A percentile compares a stretch with the other conserved stretches of the same genome.
These are phyloP conservation scores for Plasmodium fragile DNA, from an alignment of 169 alveolate genomes.

Conservation along the genomic window DNA sequence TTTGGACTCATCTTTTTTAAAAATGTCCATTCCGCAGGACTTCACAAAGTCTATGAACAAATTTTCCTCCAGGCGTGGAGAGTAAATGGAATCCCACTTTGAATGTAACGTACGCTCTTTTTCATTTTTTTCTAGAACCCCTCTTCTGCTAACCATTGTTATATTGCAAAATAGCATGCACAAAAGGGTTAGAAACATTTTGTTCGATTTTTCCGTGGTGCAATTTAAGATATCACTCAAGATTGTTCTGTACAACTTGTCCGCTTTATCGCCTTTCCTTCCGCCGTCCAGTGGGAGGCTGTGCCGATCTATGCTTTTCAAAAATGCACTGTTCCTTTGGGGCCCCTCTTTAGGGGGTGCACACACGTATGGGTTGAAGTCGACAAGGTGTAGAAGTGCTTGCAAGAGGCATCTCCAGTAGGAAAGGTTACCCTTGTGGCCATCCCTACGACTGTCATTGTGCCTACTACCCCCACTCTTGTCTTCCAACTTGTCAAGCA, in stretches of 20 bases:
- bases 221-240: constrained; percentile 11
- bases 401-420: not conserved
- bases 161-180: constrained; percentile 40
- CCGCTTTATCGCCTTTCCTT: not conserved
- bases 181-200: constrained; percentile 36
- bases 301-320: not conserved
- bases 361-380: not conserved
- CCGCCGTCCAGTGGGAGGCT: not conserved
- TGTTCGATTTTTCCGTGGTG: constrained; percentile 2
- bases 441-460: not conserved
- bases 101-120: not conserved
- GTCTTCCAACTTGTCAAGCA: constrained; percentile 13
- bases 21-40: constrained; percentile 16
- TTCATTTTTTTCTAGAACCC: not conserved
- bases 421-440: not conserved
- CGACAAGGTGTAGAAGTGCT: not conserved
- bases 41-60: constrained; percentile 9
- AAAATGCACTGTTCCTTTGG: not conserved
- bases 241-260: not conserved
- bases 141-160: not conserved
- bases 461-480: not conserved
- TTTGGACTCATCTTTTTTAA: not conserved
- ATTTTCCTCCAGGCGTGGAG: constrained; percentile 7
- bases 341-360: not conserved
- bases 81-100: constrained; percentile 12